A percentile compares a stretch with the other conserved stretches of the same genome.
Evolutionary conservation across 2,329 filamentous ascomycete species (phyloP).

Genomic region (Penicillium sp.): DNA sequence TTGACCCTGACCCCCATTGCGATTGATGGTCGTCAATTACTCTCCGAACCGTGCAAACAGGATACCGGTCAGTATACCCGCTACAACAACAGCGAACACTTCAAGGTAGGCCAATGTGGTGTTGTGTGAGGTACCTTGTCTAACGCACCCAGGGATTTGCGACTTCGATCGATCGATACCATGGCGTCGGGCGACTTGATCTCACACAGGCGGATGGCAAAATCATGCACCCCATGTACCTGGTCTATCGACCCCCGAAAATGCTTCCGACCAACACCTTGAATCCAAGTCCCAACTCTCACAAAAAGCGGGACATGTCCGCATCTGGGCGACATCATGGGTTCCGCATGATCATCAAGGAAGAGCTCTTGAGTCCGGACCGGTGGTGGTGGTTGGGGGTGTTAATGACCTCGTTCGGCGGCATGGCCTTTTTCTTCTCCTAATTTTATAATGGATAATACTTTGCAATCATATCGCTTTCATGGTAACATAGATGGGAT

Average conservation of each 20-base stretch:
- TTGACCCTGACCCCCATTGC: conserved; percentile 61
- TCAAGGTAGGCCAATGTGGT: conserved; percentile 52
- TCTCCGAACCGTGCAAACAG: conserved; percentile 64
- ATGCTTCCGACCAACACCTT: conserved; percentile 71
- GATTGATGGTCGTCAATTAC: conserved; percentile 67
- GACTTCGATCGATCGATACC: conserved; percentile 59
- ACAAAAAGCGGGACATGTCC: conserved; percentile 25
- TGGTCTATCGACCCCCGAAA: conserved; percentile 61
- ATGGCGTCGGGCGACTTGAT: conserved; percentile 63
- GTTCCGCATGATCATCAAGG: conserved; percentile 28
- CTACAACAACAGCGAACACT: conserved; percentile 65
- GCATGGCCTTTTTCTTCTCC: conserved; percentile 38
- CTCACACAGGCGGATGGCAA: conserved; percentile 65
- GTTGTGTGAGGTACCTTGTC: background rate
- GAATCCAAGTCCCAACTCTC: conserved; percentile 54
- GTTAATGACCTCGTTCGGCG: conserved; percentile 48
- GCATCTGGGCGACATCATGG: background rate
- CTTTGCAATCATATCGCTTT: background rate
- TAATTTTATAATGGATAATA: conserved; percentile 13
- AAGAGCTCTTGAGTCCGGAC: conserved; percentile 41
- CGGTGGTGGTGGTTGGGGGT: conserved; percentile 52
- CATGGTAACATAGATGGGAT: background rate
- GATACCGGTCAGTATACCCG: conserved; percentile 60
- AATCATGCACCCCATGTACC: conserved; percentile 68
- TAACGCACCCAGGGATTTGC: conserved; percentile 38